These are phyloP conservation scores for Diaporthe sp. DNA, from an alignment of 2,329 filamentous ascomycete species.

Conservation along the genomic window DNA sequence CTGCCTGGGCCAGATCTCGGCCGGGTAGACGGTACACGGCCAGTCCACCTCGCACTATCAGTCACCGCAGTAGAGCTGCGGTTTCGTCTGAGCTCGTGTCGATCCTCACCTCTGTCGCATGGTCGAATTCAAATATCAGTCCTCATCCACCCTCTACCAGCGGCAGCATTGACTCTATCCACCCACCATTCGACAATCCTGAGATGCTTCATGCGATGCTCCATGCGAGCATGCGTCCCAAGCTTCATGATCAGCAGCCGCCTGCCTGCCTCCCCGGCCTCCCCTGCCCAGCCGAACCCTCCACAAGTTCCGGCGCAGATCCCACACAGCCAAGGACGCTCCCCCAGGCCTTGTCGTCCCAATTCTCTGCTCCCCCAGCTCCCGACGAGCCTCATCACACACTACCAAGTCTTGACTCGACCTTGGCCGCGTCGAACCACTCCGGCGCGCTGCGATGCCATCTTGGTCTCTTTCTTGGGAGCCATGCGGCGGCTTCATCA, in stretches of 20 bases:
- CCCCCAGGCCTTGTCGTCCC: slow-evolving; percentile 28
- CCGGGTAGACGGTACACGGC: slow-evolving; percentile 6
- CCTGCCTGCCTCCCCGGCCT: neutral
- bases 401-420: slow-evolving; percentile 24
- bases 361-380: neutral
- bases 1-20: slow-evolving; percentile 10
- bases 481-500: slow-evolving; percentile 13
- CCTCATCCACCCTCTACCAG: slow-evolving; percentile 2
- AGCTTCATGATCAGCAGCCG: slow-evolving; percentile 10
- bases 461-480: slow-evolving; percentile 12
- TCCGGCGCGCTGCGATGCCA: slow-evolving; percentile 15
- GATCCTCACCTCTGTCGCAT: slow-evolving; percentile 29
- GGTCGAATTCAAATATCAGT: slow-evolving; percentile 23
- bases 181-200: slow-evolving; percentile 5
- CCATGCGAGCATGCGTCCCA: slow-evolving; percentile 22
- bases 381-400: slow-evolving; percentile 4
- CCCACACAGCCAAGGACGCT: slow-evolving; percentile 17
- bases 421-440: slow-evolving; percentile 26
- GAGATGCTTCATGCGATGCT: slow-evolving; percentile 26
- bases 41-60: neutral
- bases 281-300: slow-evolving; percentile 20
- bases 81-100: slow-evolving; percentile 27
- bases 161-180: slow-evolving; percentile 8
- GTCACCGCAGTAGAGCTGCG: neutral
- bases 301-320: slow-evolving; percentile 17